A percentile compares a stretch with the other conserved stretches of the same genome.
phyloP scores from a whole-genome alignment of 1,284 basidiomycete genomes.

The Gymnopus androsaceus region DNA sequence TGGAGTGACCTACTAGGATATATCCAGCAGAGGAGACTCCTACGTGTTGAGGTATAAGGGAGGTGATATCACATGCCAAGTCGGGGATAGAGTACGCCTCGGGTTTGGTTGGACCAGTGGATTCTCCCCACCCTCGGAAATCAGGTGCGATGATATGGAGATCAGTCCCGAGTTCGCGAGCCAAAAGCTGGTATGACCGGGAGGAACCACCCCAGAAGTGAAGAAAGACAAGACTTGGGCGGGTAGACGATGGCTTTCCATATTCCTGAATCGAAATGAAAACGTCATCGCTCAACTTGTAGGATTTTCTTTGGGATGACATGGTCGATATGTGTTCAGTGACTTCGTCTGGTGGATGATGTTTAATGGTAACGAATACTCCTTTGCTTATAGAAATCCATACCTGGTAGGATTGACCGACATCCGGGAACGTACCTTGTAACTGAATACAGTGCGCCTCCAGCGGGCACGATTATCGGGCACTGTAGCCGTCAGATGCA shows the following conservation, averaged over 20 bases:
- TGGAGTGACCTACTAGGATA: conserved; percentile 19
- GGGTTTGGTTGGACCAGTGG: conserved; percentile 10
- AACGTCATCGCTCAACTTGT: too few species aligned
- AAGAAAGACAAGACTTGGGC: conserved; percentile 16
- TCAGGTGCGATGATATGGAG: neutral
- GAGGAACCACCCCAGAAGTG: conserved; percentile 20
- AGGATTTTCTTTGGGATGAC: too few species aligned
- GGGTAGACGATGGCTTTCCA: neutral
- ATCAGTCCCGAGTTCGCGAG: conserved; percentile 1
- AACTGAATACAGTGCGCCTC: too few species aligned
- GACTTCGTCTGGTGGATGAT: too few species aligned
- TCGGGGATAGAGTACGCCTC: conserved; percentile 10
- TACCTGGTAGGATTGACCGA: too few species aligned
- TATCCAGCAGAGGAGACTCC: neutral
- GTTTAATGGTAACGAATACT: too few species aligned
- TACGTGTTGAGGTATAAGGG: conserved; percentile 11
- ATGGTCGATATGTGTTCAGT: too few species aligned
- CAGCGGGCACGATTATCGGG: too few species aligned
- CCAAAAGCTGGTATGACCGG: conserved; percentile 11
- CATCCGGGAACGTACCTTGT: too few species aligned
- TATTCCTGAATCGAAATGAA: too few species aligned
- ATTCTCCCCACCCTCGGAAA: conserved; percentile 19
- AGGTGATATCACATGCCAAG: conserved; percentile 14
- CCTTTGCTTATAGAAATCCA: too few species aligned
- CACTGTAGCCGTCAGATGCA: too few species aligned